These are phyloP conservation scores for Kodamaea laetipori DNA, from an alignment of 805 yeast genomes.

Conservation along the genomic window DNA sequence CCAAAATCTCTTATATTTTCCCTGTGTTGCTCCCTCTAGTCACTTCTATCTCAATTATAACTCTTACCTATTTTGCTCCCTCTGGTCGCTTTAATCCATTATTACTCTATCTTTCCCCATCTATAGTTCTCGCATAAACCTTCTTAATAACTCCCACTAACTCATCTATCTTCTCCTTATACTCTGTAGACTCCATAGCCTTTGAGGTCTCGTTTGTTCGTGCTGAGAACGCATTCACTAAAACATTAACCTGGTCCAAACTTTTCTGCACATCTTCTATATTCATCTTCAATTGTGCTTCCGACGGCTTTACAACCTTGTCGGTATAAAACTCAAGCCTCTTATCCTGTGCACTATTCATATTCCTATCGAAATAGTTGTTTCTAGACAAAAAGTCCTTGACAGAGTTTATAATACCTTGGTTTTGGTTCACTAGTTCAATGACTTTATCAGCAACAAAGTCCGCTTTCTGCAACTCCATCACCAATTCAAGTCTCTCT, in stretches of 20 bases:
- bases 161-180: conserved; percentile 2
- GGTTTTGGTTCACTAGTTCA: conserved; percentile 36
- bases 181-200: conserved; percentile 6
- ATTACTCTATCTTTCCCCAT: neutral
- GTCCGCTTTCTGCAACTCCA: conserved; percentile 45
- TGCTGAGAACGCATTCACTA: conserved; percentile 8
- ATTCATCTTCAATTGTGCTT: conserved; percentile 5
- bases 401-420: conserved; percentile 35
- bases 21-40: too few species aligned
- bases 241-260: conserved; percentile 6
- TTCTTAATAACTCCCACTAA: conserved; percentile 3
- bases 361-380: neutral
- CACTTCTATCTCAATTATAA: too few species aligned
- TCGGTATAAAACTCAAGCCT: neutral
- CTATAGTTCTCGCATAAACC: conserved; percentile 5
- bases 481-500: conserved; percentile 31
- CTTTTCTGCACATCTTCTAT: conserved; percentile 6
- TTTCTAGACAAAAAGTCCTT: conserved; percentile 28
- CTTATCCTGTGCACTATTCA: neutral
- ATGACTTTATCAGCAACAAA: conserved; percentile 31
- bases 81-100: too few species aligned
- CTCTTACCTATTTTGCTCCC: too few species aligned
- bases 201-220: neutral
- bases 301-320: conserved; percentile 8
- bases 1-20: too few species aligned